phyloP scores from a whole-genome alignment of 2,329 filamentous ascomycete genomes.

The Aspergillus sp. region DNA sequence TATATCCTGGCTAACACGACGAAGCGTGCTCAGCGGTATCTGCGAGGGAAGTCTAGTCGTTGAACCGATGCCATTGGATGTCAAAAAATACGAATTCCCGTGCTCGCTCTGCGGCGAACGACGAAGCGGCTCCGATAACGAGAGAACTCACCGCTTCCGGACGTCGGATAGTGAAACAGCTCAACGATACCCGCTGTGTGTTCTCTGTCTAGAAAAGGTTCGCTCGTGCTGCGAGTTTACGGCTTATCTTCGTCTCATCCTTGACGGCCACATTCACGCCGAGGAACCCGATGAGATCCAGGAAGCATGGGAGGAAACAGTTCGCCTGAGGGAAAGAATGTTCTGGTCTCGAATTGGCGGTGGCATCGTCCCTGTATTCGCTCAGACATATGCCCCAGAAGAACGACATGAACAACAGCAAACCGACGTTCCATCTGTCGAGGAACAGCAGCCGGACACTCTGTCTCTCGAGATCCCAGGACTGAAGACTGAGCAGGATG shows the following conservation, averaged over 20 bases:
- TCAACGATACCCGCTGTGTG: constrained; percentile 86
- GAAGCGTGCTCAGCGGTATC: constrained; percentile 81
- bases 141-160: constrained; percentile 84
- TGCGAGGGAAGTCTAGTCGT: constrained; percentile 85
- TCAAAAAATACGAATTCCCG: constrained; percentile 59
- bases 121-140: constrained; percentile 70
- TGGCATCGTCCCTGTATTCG: constrained; percentile 75
- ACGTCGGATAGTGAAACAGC: constrained; percentile 85
- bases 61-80: constrained; percentile 74
- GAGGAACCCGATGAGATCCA: constrained; percentile 84
- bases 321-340: constrained; percentile 88
- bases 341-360: constrained; percentile 95
- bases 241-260: constrained; percentile 86
- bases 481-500: constrained; percentile 2
- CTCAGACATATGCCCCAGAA: constrained; percentile 27
- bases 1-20: constrained; percentile 88
- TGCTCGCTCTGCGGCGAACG: constrained; percentile 90
- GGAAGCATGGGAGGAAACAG: constrained; percentile 91
- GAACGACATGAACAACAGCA: constrained; percentile 14
- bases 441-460: not conserved
- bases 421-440: not conserved
- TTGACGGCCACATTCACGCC: constrained; percentile 88
- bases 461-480: constrained; percentile 6
- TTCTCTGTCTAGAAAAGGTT: constrained; percentile 81
- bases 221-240: constrained; percentile 91